phyloP scores from a whole-genome alignment of 208 protist genomes.

The Trypanosoma scelopori region DNA sequence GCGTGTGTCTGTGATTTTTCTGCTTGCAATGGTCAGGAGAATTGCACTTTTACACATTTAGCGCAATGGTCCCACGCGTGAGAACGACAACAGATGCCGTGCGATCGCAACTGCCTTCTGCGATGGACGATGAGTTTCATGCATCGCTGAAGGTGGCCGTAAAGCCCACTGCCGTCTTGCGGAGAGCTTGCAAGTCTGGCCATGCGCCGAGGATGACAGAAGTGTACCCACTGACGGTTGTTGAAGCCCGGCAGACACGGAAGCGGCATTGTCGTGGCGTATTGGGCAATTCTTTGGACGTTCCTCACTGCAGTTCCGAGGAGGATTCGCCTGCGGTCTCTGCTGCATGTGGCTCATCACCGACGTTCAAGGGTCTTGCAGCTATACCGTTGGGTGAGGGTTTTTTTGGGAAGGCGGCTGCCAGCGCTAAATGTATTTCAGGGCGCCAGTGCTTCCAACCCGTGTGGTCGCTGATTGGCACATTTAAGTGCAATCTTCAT shows the following conservation, averaged over 20 bases:
- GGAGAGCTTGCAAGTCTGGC: neutral
- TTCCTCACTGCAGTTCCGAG: neutral
- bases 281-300: constrained; percentile 1
- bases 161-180: neutral
- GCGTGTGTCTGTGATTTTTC: constrained; percentile 6
- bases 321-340: neutral
- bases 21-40: constrained; percentile 26
- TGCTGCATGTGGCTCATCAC: neutral
- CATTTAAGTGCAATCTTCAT: constrained; percentile 70
- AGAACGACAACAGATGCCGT: neutral
- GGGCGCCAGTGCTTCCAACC: constrained; percentile 55
- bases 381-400: constrained; percentile 45
- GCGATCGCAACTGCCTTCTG: neutral
- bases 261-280: neutral
- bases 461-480: constrained; percentile 79
- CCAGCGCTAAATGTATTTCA: neutral
- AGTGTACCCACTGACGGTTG: neutral
- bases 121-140: neutral
- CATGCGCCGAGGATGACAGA: too few relatives aligned
- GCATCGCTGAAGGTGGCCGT: neutral
- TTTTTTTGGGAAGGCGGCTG: constrained; percentile 36
- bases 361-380: constrained; percentile 62
- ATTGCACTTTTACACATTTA: constrained; percentile 3
- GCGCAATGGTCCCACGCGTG: constrained; percentile 1
- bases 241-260: neutral